phyloP scores from a whole-genome alignment of 768 basidiomycete species.

The Rhizopogon salebrosus region DNA sequence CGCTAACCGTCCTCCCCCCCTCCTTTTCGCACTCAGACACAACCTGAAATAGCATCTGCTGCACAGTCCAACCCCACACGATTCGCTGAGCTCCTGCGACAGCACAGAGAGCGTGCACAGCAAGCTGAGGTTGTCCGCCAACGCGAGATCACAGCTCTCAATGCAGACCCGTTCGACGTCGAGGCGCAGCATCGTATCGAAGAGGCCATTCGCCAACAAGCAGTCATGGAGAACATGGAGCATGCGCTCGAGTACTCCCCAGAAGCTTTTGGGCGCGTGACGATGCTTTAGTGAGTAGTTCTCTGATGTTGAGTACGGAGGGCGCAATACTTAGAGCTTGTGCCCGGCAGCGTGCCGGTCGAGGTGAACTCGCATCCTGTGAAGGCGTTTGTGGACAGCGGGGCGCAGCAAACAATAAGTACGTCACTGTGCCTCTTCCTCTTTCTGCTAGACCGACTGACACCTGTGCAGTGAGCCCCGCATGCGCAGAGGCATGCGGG shows the following conservation, averaged over 20 bases:
- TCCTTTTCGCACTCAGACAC: conserved; percentile 41
- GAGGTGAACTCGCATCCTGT: conserved; percentile 90
- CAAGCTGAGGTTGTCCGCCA: conserved; percentile 51
- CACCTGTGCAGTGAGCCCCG: conserved; percentile 69
- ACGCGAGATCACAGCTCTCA: conserved; percentile 61
- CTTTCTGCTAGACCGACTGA: neutral
- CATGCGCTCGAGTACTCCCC: conserved; percentile 93
- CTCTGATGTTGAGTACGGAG: neutral
- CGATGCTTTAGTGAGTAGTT: conserved; percentile 87
- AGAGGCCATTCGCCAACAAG: conserved; percentile 86
- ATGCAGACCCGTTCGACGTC: conserved; percentile 86
- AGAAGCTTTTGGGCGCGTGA: conserved; percentile 89
- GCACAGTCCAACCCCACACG: conserved; percentile 61
- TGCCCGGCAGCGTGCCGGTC: conserved; percentile 61
- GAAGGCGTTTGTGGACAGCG: conserved; percentile 97
- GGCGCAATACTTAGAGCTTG: neutral
- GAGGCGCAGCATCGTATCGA: conserved; percentile 93
- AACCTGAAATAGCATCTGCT: conserved; percentile 80
- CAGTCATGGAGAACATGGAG: conserved; percentile 86
- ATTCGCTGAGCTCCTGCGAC: conserved; percentile 70
- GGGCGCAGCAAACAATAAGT: conserved; percentile 97
- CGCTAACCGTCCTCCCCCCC: neutral
- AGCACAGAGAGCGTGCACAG: conserved; percentile 50
- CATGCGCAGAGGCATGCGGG: conserved; percentile 89
- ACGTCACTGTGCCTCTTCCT: conserved; percentile 22